Evolutionary conservation across 1,284 basidiomycete genomes (phyloP), one percentile per base, ranked within the genome.

Genomic region (Entoloma clypeatum): DNA sequence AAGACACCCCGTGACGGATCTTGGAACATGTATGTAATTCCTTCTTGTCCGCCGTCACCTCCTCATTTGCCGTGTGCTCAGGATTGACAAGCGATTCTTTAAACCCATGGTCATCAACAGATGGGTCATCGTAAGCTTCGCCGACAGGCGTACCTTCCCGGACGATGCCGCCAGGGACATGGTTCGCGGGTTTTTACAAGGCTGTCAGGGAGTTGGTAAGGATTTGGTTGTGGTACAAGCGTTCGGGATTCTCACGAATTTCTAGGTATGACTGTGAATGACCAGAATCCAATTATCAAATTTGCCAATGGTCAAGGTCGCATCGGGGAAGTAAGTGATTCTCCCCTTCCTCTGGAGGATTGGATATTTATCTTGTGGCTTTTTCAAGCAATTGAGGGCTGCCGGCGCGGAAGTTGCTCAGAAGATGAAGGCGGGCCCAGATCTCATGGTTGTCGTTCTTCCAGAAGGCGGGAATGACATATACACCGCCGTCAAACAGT

Each of bases 401-500:
- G 68, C 68, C 0, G 84, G 82, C 7, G 47, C 43, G 1, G 67
- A 65, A 22, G 75, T 71, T 48, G 57, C 50, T 1, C 13, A 51
- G 28, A 48, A 57, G 32, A 67, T 61, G 46, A 60, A 58, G 2
- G 52, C 48, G 0, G 53, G 62, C 0, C 85, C 84, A 0, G 68
- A 62, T 5, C 62, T 86, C 22, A 51, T 86, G 10, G 74, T 88
- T 1, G 73, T 78, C 4, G 60, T 88, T 24, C 67, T 89, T 9
- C 85, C 86, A 0, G 81, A 86, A 23, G 69, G 68, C 0, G 79
- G 74, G 0, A 75, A 78, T 14, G 80, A 85, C 23, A 73, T 84
- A 2, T 86, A 85, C 51, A 75, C 69, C 1, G 74, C 74, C 3
- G 71, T 86, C 6, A 86, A 87, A 58, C 75, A 84, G 83, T 86